Conservation (phyloP, 805 yeast species). For the Hyphopichia homilentoma region DNA sequence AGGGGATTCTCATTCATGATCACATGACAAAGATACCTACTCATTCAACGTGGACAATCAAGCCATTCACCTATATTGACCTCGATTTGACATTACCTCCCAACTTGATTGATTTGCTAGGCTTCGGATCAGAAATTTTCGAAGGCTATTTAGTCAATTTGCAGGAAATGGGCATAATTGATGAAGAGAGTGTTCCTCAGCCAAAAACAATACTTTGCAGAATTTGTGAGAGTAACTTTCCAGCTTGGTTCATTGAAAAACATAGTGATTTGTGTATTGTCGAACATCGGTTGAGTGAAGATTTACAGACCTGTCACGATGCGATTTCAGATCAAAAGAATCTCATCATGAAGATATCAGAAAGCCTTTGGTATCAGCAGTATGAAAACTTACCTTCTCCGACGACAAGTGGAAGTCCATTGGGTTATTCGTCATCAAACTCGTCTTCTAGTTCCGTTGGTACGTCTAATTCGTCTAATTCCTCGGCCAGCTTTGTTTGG, state of each 20-base stretch:
- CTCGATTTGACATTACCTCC: constrained; percentile 67
- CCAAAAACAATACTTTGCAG: constrained; percentile 84
- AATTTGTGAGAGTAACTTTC: constrained; percentile 87
- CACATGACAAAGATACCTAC: constrained; percentile 53
- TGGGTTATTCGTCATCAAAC: constrained; percentile 4
- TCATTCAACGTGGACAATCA: constrained; percentile 91
- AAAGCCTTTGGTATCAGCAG: constrained; percentile 27
- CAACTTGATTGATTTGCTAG: constrained; percentile 67
- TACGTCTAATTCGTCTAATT: constrained; percentile 9
- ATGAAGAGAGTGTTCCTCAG: constrained; percentile 64
- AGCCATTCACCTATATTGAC: constrained; percentile 66
- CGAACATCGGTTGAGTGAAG: constrained; percentile 80
- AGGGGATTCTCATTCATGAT: constrained; percentile 81
- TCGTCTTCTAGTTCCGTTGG: constrained; percentile 13
- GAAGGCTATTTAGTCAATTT: constrained; percentile 66
- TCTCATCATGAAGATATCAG: constrained; percentile 42
- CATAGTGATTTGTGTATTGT: constrained; percentile 85
- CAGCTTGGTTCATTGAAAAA: constrained; percentile 93
- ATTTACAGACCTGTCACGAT: constrained; percentile 73
- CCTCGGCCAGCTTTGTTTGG: constrained; percentile 15
- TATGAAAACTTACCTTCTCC: constrained; percentile 8
- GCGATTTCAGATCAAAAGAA: constrained; percentile 65
- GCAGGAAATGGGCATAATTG: constrained; percentile 59
- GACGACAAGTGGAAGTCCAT: constrained; percentile 1
- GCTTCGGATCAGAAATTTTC: constrained; percentile 85